These are phyloP conservation scores for Angophora floribunda DNA, from an alignment of 345 rosid species.

Conservation along the genomic window DNA sequence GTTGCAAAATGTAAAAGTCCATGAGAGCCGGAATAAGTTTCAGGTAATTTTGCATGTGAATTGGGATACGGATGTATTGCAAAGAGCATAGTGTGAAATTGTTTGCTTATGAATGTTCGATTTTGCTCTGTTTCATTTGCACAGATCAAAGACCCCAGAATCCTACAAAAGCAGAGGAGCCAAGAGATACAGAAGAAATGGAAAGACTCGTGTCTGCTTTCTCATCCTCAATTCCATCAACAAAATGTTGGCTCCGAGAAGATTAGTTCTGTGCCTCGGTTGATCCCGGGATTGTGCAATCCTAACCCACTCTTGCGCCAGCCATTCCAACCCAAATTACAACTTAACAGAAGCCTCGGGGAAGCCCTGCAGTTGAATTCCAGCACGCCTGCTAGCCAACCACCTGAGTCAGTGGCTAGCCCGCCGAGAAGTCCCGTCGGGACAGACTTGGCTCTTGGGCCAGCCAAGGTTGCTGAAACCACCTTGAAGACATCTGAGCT, in stretches of 20 bases:
- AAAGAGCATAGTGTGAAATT: neutral
- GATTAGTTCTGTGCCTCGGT: slow-evolving; percentile 29
- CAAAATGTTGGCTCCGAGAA: slow-evolving; percentile 24
- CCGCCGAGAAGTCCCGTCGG: slow-evolving; percentile 71
- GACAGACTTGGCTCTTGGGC: slow-evolving; percentile 83
- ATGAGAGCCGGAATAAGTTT: slow-evolving; percentile 9
- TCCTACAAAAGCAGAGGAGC: slow-evolving; percentile 33
- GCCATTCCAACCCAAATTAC: slow-evolving; percentile 55
- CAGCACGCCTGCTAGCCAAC: slow-evolving; percentile 16
- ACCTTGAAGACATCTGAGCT: slow-evolving; percentile 14
- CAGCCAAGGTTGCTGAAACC: slow-evolving; percentile 24
- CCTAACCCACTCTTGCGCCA: slow-evolving; percentile 46
- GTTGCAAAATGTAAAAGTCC: slow-evolving; percentile 65
- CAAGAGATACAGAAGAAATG: slow-evolving; percentile 76
- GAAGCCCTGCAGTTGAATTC: slow-evolving; percentile 23
- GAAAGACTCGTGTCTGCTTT: slow-evolving; percentile 53
- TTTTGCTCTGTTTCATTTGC: neutral
- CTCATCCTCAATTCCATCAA: slow-evolving; percentile 60
- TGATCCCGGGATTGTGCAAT: slow-evolving; percentile 35
- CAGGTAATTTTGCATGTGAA: slow-evolving; percentile 32
- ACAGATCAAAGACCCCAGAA: slow-evolving; percentile 54
- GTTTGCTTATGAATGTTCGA: neutral
- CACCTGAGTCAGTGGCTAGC: slow-evolving; percentile 10
- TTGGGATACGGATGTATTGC: neutral
- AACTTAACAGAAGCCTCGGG: slow-evolving; percentile 29